These are phyloP conservation scores for Penicillium sp. DNA, from an alignment of 2,329 filamentous ascomycete species.

Conservation along the genomic window DNA sequence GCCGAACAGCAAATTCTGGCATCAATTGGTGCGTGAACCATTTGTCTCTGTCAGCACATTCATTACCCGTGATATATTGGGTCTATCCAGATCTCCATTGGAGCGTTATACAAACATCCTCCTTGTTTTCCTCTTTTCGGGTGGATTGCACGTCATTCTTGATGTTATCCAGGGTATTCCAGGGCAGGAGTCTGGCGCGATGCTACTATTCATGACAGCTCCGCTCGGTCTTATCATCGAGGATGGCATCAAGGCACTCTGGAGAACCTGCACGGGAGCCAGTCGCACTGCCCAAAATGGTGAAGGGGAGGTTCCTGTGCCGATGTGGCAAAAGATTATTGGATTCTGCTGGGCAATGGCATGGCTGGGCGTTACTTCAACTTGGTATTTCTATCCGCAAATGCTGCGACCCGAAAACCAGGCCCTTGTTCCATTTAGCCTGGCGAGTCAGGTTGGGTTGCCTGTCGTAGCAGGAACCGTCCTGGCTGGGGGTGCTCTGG, in stretches of 20 bases:
- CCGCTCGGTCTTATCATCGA: conserved; percentile 31
- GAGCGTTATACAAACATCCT: conserved; percentile 31
- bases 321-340: conserved; percentile 11
- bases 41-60: conserved; percentile 22
- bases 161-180: conserved; percentile 19
- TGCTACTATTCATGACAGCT: conserved; percentile 26
- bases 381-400: conserved; percentile 16
- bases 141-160: conserved; percentile 20
- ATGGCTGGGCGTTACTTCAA: conserved; percentile 19
- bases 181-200: conserved; percentile 13
- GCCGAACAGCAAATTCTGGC: conserved; percentile 29
- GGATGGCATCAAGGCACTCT: conserved; percentile 25
- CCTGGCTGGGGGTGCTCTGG: not conserved
- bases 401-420: conserved; percentile 4
- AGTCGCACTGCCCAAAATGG: not conserved
- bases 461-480: not conserved
- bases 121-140: conserved; percentile 32
- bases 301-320: not conserved
- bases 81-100: conserved; percentile 19
- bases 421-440: conserved; percentile 11
- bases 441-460: conserved; percentile 5
- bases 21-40: conserved; percentile 28
- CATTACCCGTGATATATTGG: conserved; percentile 19
- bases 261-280: conserved; percentile 2
- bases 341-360: conserved; percentile 12